These are phyloP conservation scores for Sinapis alba DNA, from an alignment of 441 rosid species.

Conservation along the genomic window DNA sequence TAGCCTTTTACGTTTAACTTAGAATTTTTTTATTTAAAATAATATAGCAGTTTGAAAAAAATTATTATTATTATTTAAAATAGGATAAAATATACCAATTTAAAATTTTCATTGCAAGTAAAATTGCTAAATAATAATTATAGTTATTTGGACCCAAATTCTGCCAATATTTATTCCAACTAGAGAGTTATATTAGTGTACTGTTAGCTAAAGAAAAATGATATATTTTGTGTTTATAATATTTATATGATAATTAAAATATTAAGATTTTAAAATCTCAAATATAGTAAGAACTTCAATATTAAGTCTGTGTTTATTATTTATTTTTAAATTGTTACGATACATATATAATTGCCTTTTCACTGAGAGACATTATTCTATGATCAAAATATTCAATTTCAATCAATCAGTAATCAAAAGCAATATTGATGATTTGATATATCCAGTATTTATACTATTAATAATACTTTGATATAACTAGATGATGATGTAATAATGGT, in stretches of 20 bases:
- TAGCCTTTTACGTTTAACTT: neutral
- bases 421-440: neutral
- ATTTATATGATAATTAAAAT: neutral
- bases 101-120: neutral
- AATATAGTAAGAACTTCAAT: neutral
- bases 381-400: neutral
- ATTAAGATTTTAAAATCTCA: neutral
- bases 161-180: neutral
- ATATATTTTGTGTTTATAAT: neutral
- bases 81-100: neutral
- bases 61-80: neutral
- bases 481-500: neutral
- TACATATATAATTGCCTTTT: neutral
- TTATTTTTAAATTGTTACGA: neutral
- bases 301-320: neutral
- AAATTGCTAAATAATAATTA: neutral
- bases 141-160: neutral
- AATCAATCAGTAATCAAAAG: neutral
- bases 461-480: neutral
- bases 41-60: neutral
- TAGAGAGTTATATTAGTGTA: neutral
- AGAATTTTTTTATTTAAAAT: neutral
- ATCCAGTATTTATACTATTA: neutral
- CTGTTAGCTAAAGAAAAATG: neutral
- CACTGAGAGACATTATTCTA: neutral